Percentiles rank a stretch among this genome's conserved stretches.
phyloP scores from a whole-genome alignment of 2,329 filamentous ascomycete species.

The Fusarium temperatum region DNA sequence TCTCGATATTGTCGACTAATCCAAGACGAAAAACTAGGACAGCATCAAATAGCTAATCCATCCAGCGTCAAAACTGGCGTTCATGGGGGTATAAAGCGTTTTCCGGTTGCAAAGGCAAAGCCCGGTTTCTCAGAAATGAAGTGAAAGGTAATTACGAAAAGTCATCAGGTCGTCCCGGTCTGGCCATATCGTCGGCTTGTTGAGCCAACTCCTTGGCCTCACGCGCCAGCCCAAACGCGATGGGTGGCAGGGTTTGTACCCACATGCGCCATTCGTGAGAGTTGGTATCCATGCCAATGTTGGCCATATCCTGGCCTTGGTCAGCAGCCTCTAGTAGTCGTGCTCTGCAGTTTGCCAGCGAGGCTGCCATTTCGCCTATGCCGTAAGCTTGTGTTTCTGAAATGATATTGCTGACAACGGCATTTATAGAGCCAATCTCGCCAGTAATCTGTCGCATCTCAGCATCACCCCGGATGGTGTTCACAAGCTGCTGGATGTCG shows the following conservation, averaged over 20 bases:
- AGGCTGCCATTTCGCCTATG: conserved; percentile 61
- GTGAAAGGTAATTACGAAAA: conserved; percentile 53
- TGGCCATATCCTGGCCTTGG: conserved; percentile 67
- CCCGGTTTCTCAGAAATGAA: conserved; percentile 19
- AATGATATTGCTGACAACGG: conserved; percentile 75
- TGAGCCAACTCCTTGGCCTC: conserved; percentile 78
- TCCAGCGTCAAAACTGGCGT: conserved; percentile 25
- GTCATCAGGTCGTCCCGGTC: conserved; percentile 51
- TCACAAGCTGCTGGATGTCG: conserved; percentile 83
- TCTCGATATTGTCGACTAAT: conserved; percentile 21
- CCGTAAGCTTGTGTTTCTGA: conserved; percentile 69
- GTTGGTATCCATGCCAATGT: conserved; percentile 56
- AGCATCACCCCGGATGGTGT: conserved; percentile 72
- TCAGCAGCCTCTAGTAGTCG: conserved; percentile 71
- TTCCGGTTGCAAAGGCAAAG: conserved; percentile 15
- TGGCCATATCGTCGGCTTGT: conserved; percentile 51
- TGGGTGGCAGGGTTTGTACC: conserved; percentile 77
- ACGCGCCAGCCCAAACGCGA: conserved; percentile 86
- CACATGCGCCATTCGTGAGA: conserved; percentile 69
- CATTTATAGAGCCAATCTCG: conserved; percentile 76
- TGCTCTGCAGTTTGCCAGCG: conserved; percentile 70
- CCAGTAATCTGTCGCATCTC: conserved; percentile 70
- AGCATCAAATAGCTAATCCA: conserved; percentile 10
- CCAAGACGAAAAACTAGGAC: conserved; percentile 26
- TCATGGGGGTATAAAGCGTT: conserved; percentile 35